Evolutionary conservation across 2,329 filamentous ascomycete species (phyloP), one percentile per base, ranked within the genome.

Genomic region (Paraphoma sp.): DNA sequence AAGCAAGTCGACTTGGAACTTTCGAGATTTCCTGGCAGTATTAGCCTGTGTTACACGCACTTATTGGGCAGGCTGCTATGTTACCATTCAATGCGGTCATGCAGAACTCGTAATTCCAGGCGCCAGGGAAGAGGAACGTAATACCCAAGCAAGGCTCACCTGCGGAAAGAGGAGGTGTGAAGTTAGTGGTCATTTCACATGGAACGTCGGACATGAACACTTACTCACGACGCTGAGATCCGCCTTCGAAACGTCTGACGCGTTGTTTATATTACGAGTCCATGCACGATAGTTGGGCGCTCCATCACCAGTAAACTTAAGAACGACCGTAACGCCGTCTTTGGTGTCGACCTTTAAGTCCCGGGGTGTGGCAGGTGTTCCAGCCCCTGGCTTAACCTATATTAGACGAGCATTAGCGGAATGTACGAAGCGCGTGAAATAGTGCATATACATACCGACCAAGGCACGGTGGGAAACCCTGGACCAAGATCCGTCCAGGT

Each of bases 71-170:
- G 17, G 6, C n/a, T n/a, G 11, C n/a, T 29, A 18, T 5, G n/a
- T 40, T 53, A 47, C 55, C 55, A 44, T 57, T 57, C n/a, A 43
- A 36, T 5, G 55, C 55, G 4, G 50, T 42, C 12, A 57, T 50
- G 36, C 55, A 57, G 42, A 53, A 57, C 43, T 57, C 55, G 31
- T 53, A 57, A 17, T 53, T 53, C 55, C 55, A 57, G 11, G 42
- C 38, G 29, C 55, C 55, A 10, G 55, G 55, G 23, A 52, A 57
- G 2, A 53, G 45, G 29, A 57, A 57, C 3, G 36, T 42, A 6
- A 56, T 45, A 31, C 53, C 53, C 28, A 47, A 31, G 31, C 46
- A 51, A 41, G 52, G 46, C 2, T 28, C 16, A n/a, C n/a, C n/a
- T n/a, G n/a, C n/a, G n/a, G n/a, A n/a, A n/a, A n/a, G n/a, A n/a